Conservation (phyloP, 371 early-diverging fungal genomes). For the Rhizopus stolonifer region DNA sequence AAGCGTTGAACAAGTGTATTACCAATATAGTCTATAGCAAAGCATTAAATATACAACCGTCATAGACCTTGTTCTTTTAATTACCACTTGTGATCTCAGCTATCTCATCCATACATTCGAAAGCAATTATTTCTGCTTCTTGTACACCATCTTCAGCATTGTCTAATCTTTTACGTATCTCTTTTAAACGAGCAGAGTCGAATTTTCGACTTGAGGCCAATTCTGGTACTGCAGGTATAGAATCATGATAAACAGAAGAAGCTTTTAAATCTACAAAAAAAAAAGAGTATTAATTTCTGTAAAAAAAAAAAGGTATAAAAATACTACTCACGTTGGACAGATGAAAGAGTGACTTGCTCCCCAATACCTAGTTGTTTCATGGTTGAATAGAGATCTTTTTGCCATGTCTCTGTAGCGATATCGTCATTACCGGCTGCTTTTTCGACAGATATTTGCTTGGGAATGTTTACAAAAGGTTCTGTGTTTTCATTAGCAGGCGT, state of each 20-base stretch:
- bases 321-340: constrained; percentile 27
- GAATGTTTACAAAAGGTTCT: constrained; percentile 4
- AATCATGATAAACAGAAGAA: constrained; percentile 49
- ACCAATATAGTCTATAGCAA: constrained; percentile 44
- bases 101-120: constrained; percentile 69
- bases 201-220: constrained; percentile 62
- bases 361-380: constrained; percentile 35
- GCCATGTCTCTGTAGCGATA: constrained; percentile 16
- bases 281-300: no score
- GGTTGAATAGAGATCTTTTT: constrained; percentile 25
- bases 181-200: constrained; percentile 83
- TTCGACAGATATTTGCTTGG: constrained; percentile 6
- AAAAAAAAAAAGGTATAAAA: no score
- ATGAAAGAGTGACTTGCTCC: constrained; percentile 1
- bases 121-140: constrained; percentile 65
- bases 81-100: constrained; percentile 89
- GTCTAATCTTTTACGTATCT: constrained; percentile 88
- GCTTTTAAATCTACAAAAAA: constrained; percentile 21
- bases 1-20: constrained; percentile 88
- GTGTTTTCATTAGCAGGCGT: constrained; percentile 1
- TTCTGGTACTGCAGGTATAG: constrained; percentile 76
- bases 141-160: constrained; percentile 50
- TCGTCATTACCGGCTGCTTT: constrained; percentile 18
- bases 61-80: neutral
- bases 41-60: neutral